A percentile compares a stretch with the other conserved stretches of the same genome.
phyloP scores from a whole-genome alignment of 768 basidiomycete species.

The Boletellus sp. region DNA sequence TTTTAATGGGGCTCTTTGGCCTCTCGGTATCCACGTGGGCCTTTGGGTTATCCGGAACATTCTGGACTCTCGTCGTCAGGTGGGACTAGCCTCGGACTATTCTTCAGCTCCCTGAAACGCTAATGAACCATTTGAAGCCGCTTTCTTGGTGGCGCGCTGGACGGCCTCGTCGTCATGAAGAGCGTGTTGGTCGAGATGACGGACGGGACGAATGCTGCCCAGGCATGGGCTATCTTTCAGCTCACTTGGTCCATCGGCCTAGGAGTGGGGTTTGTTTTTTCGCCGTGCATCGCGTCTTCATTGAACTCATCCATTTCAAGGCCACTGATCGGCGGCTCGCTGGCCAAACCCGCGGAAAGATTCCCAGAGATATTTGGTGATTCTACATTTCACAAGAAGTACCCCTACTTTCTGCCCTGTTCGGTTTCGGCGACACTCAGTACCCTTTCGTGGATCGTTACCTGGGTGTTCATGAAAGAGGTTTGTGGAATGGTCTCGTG shows the following conservation, averaged over 20 bases:
- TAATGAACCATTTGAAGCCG: conserved; percentile 27
- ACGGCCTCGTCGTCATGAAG: conserved; percentile 53
- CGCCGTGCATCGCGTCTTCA: background rate
- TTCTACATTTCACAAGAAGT: conserved; percentile 52
- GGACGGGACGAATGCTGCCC: conserved; percentile 28
- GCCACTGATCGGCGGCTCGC: conserved; percentile 62
- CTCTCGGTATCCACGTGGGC: conserved; percentile 44
- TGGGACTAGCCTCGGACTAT: conserved; percentile 2
- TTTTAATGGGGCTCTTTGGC: conserved; percentile 44
- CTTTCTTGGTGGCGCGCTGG: conserved; percentile 44
- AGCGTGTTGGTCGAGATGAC: conserved; percentile 45
- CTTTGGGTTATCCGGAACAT: conserved; percentile 47
- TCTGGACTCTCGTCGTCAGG: conserved; percentile 44
- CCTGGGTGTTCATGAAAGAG: conserved; percentile 55
- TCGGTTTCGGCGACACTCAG: conserved; percentile 57
- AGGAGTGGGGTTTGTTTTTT: conserved; percentile 38
- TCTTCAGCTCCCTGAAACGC: background rate
- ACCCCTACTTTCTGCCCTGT: conserved; percentile 75
- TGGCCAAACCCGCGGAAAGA: conserved; percentile 62
- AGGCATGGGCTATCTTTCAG: conserved; percentile 59
- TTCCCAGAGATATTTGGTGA: conserved; percentile 60
- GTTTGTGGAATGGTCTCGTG: conserved; percentile 18
- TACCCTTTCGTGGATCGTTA: conserved; percentile 46
- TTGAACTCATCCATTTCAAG: conserved; percentile 32
- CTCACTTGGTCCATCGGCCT: conserved; percentile 41